Conservation (phyloP, 2,329 filamentous ascomycete species). For the Curvularia eragrostidis region DNA sequence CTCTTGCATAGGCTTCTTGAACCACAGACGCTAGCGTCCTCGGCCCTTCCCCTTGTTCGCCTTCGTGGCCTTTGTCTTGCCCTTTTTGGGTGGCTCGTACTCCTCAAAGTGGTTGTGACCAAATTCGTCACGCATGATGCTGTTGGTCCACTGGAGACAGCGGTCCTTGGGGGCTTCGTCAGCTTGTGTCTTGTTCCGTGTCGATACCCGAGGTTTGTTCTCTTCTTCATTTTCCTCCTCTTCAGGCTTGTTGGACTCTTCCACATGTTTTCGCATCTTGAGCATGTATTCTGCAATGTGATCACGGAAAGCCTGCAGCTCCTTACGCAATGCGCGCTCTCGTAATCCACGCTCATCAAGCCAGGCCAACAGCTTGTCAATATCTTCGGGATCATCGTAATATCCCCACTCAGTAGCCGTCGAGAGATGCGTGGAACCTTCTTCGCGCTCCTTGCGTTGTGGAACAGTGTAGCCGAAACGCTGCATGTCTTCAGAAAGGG, state of each 20-base stretch:
- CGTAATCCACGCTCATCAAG: slow-evolving; percentile 85
- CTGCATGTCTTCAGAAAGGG: slow-evolving; percentile 75
- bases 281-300: slow-evolving; percentile 81
- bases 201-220: slow-evolving; percentile 64
- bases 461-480: slow-evolving; percentile 83
- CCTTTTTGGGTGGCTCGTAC: slow-evolving; percentile 56
- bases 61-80: slow-evolving; percentile 51
- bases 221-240: slow-evolving; percentile 55
- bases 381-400: slow-evolving; percentile 77
- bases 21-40: slow-evolving; percentile 24
- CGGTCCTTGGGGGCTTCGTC: slow-evolving; percentile 60
- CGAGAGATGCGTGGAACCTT: slow-evolving; percentile 79
- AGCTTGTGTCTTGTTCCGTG: slow-evolving; percentile 66
- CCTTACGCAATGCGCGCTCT: slow-evolving; percentile 86
- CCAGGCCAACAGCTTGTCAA: slow-evolving; percentile 85
- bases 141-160: slow-evolving; percentile 72
- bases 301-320: slow-evolving; percentile 77
- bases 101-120: slow-evolving; percentile 67
- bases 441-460: slow-evolving; percentile 84
- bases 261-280: slow-evolving; percentile 76
- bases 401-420: slow-evolving; percentile 88
- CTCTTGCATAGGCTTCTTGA: slow-evolving; percentile 9
- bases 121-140: slow-evolving; percentile 63
- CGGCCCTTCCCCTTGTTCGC: slow-evolving; percentile 37
- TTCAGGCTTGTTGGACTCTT: slow-evolving; percentile 58